phyloP scores from a whole-genome alignment of 192 early-diverging fungal genomes.

The Neocallimastix lanati region DNA sequence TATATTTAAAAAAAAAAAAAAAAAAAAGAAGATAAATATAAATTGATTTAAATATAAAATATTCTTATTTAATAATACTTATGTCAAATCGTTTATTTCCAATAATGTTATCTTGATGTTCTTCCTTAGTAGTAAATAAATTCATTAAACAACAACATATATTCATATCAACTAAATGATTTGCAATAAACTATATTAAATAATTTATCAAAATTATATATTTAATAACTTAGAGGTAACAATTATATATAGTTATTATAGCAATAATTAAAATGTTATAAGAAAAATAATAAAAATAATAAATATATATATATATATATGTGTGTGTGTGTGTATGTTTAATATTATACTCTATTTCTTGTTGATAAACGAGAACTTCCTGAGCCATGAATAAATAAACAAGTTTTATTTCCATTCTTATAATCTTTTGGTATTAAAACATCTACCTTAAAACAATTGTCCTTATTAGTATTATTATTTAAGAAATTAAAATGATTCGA shows the following conservation, averaged over 20 bases:
- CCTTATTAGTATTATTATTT: neutral
- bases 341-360: neutral
- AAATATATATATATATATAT: no score
- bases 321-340: no score
- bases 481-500: no score
- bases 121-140: neutral
- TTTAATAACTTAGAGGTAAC: no score
- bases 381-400: neutral
- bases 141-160: neutral
- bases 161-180: neutral
- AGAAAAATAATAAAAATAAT: no score
- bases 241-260: no score
- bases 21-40: no score
- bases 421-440: neutral
- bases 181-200: neutral
- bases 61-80: neutral
- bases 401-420: neutral
- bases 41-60: no score
- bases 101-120: neutral
- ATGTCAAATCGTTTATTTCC: neutral
- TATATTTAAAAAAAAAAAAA: no score
- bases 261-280: no score
- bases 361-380: neutral
- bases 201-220: no score
- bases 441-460: neutral